These are phyloP conservation scores for Curvularia verruculosa DNA, from an alignment of 2,329 filamentous ascomycete genomes.

Conservation along the genomic window DNA sequence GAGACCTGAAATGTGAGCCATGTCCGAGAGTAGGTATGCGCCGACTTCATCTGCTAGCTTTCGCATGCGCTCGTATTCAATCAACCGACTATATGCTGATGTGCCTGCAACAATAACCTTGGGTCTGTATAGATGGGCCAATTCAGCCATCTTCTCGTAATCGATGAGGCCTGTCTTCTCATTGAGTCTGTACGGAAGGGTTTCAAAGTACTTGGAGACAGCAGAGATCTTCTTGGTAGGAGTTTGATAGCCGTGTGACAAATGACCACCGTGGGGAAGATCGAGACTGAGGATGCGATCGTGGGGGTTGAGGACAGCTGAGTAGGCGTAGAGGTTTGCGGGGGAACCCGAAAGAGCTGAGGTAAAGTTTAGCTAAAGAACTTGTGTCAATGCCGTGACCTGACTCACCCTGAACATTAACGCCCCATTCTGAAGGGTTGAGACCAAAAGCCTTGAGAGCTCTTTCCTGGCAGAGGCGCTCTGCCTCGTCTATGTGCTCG, in stretches of 20 bases:
- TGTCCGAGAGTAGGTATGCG: constrained; percentile 94
- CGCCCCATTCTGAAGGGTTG: constrained; percentile 89
- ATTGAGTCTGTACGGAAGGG: constrained; percentile 92
- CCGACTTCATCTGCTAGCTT: constrained; percentile 92
- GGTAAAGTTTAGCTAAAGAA: constrained; percentile 21
- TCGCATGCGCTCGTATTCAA: constrained; percentile 96
- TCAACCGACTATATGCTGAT: constrained; percentile 96
- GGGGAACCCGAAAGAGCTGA: constrained; percentile 79
- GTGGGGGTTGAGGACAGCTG: constrained; percentile 87
- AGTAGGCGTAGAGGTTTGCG: constrained; percentile 84
- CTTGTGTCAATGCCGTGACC: not conserved
- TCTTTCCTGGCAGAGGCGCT: constrained; percentile 92
- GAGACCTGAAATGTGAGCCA: constrained; percentile 98
- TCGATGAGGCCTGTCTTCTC: constrained; percentile 94
- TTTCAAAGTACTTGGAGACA: constrained; percentile 99
- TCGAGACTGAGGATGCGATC: constrained; percentile 97
- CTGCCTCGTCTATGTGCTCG: constrained; percentile 96
- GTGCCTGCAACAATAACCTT: constrained; percentile 97
- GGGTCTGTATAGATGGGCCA: constrained; percentile 89
- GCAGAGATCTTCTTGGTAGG: constrained; percentile 84
- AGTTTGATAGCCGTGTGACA: constrained; percentile 97
- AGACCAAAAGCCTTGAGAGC: constrained; percentile 90
- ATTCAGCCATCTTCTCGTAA: constrained; percentile 90
- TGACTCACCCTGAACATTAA: constrained; percentile 85
- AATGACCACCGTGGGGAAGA: constrained; percentile 91